phyloP scores from a whole-genome alignment of 495 filamentous ascomycete species.

The Penicillium malachiteum region DNA sequence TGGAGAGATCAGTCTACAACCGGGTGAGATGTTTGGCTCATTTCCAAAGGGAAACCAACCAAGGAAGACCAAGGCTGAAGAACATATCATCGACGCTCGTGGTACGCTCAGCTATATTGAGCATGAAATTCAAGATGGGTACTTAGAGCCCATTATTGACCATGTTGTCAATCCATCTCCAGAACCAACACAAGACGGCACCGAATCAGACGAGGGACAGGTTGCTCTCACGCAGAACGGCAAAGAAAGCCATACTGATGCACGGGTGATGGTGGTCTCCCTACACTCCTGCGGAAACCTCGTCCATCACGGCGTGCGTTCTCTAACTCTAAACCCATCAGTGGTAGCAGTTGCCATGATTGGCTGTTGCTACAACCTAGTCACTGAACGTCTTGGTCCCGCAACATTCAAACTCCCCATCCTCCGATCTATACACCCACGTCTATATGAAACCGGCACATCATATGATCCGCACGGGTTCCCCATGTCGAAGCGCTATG shows the following conservation, averaged over 20 bases:
- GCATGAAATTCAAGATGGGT: slow-evolving; percentile 59
- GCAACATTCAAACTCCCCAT: slow-evolving; percentile 80
- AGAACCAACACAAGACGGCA: slow-evolving; percentile 1
- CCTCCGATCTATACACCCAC: slow-evolving; percentile 57
- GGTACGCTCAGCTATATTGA: slow-evolving; percentile 53
- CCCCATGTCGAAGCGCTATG: slow-evolving; percentile 80
- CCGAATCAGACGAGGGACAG: slow-evolving; percentile 8
- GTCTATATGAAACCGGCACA: slow-evolving; percentile 55
- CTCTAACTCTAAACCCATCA: slow-evolving; percentile 75
- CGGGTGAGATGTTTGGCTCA: slow-evolving; percentile 28
- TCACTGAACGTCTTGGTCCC: slow-evolving; percentile 85
- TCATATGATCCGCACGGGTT: slow-evolving; percentile 85
- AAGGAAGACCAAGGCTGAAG: slow-evolving; percentile 25
- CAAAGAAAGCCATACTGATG: slow-evolving; percentile 19
- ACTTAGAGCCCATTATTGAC: slow-evolving; percentile 68
- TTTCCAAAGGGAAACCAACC: background rate
- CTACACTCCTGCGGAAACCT: slow-evolving; percentile 97
- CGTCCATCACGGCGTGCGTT: slow-evolving; percentile 88
- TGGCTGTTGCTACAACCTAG: slow-evolving; percentile 95
- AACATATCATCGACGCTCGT: slow-evolving; percentile 13
- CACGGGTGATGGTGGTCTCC: slow-evolving; percentile 79
- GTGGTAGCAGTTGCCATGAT: slow-evolving; percentile 90
- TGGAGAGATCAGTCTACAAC: slow-evolving; percentile 37
- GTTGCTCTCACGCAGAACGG: slow-evolving; percentile 1
- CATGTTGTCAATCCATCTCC: slow-evolving; percentile 55